Base-by-base conservation (phyloP, 192 early-diverging fungal genomes). In the Coemansia sp. region DNA sequence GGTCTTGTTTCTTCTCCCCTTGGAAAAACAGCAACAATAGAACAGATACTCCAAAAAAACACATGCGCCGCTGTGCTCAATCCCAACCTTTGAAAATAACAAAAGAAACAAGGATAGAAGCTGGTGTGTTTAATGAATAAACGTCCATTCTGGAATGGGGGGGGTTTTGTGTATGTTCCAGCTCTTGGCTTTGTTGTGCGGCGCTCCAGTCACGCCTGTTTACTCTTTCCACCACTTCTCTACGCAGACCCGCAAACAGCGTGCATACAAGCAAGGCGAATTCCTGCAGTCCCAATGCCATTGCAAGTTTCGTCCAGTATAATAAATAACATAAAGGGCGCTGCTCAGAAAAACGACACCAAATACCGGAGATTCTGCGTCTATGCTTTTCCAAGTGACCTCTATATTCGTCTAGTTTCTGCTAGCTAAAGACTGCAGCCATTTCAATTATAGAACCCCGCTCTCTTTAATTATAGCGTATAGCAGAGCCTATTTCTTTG, bases 21-120 rank as follows among this genome's bases (percentile, higher is more conserved):
- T 54, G 9, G 7, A 54, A 15, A 21, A 26, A 54, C 21, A 21
- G 12, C 48, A 50, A 6, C 48, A 50, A 50, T 16, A 54, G 21
- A 54, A 54, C 52, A 54, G 26, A 8, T 23, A 26, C 8, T 23
- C 13, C 52, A 54, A 54, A 43, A 62, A 13, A 8, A 23, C 52
- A 9, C 52, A 54, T 59, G 57, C 65, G 65, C 65, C 65, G 65
- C 65, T 67, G 47, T 67, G 56, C 65, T 67, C 65, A 67, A 67
- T 48, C 56, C 19, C 52, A 54, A 15, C 32, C 37, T 40, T 59
- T 32, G 6, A 37, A 56, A 59, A 59, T 59, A 59, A 54, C 19
- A 54, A 21, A 23, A 54, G 21, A 54, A 54, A 26, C 32, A 32
- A 15, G 16, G 48, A 50, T 16, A 26, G 52, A 54, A 54, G 5